These are phyloP conservation scores for Scytalidium lignicola DNA, from an alignment of 2,329 filamentous ascomycete species.

Conservation along the genomic window DNA sequence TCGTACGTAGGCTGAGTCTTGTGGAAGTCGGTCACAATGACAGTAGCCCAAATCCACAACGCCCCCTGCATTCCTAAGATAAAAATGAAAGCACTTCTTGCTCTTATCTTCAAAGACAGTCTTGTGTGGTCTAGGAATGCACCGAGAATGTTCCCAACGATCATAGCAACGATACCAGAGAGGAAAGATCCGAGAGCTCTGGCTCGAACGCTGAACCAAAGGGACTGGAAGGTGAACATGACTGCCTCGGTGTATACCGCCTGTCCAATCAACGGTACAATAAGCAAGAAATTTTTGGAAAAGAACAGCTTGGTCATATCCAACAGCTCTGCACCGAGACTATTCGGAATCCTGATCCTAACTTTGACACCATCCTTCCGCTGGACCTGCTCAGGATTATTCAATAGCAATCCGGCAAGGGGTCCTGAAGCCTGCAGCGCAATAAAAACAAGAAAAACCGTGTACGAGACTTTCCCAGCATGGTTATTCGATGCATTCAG, in stretches of 20 bases:
- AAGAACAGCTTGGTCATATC: constrained; percentile 54
- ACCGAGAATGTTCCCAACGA: constrained; percentile 61
- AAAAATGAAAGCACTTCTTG: constrained; percentile 18
- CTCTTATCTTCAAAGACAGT: constrained; percentile 18
- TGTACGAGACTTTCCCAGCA: constrained; percentile 63
- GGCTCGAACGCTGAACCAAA: constrained; percentile 67
- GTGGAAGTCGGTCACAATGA: constrained; percentile 58
- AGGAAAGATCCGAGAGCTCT: constrained; percentile 67
- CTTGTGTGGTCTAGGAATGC: constrained; percentile 19
- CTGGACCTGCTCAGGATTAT: constrained; percentile 55
- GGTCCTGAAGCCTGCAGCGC: constrained; percentile 62
- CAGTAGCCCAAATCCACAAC: constrained; percentile 69
- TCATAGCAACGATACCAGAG: constrained; percentile 61
- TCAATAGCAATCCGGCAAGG: constrained; percentile 59
- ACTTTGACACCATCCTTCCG: constrained; percentile 61
- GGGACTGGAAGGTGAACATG: constrained; percentile 62
- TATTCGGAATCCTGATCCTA: constrained; percentile 49
- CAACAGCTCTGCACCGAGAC: constrained; percentile 54
- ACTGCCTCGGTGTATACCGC: constrained; percentile 68
- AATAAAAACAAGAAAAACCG: constrained; percentile 66
- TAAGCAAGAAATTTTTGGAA: constrained; percentile 55
- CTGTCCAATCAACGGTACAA: constrained; percentile 64
- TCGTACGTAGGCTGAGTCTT: constrained; percentile 56
- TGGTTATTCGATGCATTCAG: constrained; percentile 53
- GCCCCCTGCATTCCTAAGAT: constrained; percentile 50